Base-by-base conservation (phyloP, 108 stramenopile genomes). In the Pseudonitzschia multistriata region DNA sequence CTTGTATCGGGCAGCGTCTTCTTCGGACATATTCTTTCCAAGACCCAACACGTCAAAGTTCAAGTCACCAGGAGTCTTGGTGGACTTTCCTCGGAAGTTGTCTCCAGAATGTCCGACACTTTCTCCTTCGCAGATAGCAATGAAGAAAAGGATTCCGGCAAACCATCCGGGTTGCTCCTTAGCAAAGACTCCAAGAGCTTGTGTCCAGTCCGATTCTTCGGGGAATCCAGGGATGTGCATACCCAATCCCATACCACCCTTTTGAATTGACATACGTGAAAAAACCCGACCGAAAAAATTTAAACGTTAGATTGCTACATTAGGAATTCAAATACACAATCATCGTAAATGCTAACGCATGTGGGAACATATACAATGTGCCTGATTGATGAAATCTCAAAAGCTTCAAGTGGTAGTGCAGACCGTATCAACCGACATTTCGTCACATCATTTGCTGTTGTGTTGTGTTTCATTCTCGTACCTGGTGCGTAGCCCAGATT, bases 71-170 rank as follows among this genome's bases (percentile, higher is more conserved):
- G 90, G 83, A n/a, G 73, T 76, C 86, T 94, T 94, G 77, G 89
- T 92, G 57, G 83, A 81, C 70, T 80, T 82, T n/a, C 88, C 88
- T 45, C 88, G 76, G 83, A 86, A 94, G 89, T 94, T 94, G 68
- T 94, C 93, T n/a, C 93, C 93, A 28, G 90, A 75, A 64, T 90
- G 89, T 70, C 90, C 89, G 40, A 94, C 93, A 62, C 77, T 74
- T 75, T 94, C 93, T 42, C 93, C 93, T 73, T 94, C 93, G 57
- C 85, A 85, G 57, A 92, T 85, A 55, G 70, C 50, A 74, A 94
- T 87, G 64, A 94, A 82, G 60, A 73, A 66, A 60, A 94, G 81
- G 72, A 92, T 88, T 49, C 76, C 78, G 39, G 79, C 88, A 71
- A 91, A 91, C 63, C 72, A 69, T 49, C 73, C 87, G 49, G 93